These are phyloP conservation scores for Babesia divergens DNA, from an alignment of 169 alveolate species.

Conservation along the genomic window DNA sequence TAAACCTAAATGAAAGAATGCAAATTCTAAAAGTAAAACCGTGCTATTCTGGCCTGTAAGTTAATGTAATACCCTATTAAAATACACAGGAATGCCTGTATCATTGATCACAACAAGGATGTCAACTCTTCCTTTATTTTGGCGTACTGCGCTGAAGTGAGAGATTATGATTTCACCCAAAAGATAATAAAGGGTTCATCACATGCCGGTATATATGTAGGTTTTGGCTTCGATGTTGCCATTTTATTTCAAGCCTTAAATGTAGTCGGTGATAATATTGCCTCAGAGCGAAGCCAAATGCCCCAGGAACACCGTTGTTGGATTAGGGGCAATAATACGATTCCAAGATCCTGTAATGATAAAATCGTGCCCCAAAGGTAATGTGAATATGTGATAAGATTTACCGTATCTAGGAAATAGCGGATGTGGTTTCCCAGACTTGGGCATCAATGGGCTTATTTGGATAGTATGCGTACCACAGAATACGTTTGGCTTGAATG, in stretches of 20 bases:
- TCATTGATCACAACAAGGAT: constrained; percentile 28
- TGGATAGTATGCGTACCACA: constrained; percentile 47
- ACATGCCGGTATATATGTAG: neutral
- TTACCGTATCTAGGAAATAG: constrained; percentile 3
- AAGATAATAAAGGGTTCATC: constrained; percentile 25
- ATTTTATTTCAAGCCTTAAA: too few species aligned
- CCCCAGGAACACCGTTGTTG: constrained; percentile 22
- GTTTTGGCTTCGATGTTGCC: neutral
- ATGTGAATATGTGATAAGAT: neutral
- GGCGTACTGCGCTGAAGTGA: constrained; percentile 28
- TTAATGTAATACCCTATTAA: neutral
- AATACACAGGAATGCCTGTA: constrained; percentile 37
- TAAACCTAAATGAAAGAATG: constrained; percentile 27
- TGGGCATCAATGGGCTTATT: constrained; percentile 40
- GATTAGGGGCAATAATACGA: constrained; percentile 20
- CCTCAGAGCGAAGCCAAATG: constrained; percentile 27
- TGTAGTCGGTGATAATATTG: too few species aligned
- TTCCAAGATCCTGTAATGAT: constrained; percentile 4
- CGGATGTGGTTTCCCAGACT: constrained; percentile 2
- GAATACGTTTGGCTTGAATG: constrained; percentile 27
- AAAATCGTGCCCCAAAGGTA: constrained; percentile 35
- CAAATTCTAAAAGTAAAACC: constrained; percentile 21
- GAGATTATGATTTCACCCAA: constrained; percentile 23
- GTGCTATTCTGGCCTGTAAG: constrained; percentile 42
- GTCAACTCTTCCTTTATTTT: constrained; percentile 22